Percentiles rank a stretch among this genome's conserved stretches.
Evolutionary conservation across 2,329 filamentous ascomycete genomes (phyloP).

Genomic region (Ophiostoma triangulosporum): DNA sequence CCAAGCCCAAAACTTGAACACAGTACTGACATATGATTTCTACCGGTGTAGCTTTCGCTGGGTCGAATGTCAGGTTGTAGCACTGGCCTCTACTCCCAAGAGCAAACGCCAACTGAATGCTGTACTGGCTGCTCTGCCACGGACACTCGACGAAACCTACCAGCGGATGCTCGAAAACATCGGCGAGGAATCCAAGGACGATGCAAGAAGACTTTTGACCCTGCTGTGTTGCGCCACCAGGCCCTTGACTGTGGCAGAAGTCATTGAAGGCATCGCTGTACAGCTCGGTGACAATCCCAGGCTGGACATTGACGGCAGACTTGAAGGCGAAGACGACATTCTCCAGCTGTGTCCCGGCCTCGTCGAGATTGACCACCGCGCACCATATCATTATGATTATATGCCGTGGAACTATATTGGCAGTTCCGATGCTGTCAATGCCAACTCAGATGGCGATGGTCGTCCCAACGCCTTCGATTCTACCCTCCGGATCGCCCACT

Average conservation of each 20-base stretch:
- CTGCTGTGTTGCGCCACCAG: slow-evolving; percentile 9
- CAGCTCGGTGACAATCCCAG: slow-evolving; percentile 10
- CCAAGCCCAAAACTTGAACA: too few species aligned
- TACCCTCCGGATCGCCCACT: background rate
- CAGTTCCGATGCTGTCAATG: too few species aligned
- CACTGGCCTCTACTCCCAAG: background rate
- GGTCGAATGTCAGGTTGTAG: background rate
- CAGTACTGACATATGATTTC: background rate
- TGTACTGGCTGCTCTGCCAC: background rate
- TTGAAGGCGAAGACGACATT: background rate
- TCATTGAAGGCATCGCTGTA: slow-evolving; percentile 13
- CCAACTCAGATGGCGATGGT: too few species aligned
- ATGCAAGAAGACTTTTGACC: slow-evolving; percentile 8
- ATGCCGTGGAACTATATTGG: too few species aligned
- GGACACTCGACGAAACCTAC: background rate
- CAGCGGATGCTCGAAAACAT: background rate
- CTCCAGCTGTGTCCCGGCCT: background rate
- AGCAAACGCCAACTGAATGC: background rate
- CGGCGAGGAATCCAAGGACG: background rate
- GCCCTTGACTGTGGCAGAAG: slow-evolving; percentile 8
- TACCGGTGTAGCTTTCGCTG: background rate
- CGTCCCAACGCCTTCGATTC: background rate
- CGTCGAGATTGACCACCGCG: background rate
- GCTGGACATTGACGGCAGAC: slow-evolving; percentile 10
- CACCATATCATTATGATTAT: too few species aligned